phyloP scores from a whole-genome alignment of 345 rosid genomes.

The Iberis pinnata region DNA sequence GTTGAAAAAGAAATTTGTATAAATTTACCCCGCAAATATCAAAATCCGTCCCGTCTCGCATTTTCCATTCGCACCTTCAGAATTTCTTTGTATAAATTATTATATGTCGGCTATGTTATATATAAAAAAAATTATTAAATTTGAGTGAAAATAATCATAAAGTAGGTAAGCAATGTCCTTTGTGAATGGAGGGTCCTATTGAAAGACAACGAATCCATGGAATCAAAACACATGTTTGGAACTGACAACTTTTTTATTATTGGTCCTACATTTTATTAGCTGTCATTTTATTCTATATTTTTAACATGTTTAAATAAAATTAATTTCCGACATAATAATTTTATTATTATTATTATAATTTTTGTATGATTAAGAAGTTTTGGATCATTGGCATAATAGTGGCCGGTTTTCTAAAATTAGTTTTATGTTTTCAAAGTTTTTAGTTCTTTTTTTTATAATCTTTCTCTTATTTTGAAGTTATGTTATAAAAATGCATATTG shows the following conservation, averaged over 20 bases:
- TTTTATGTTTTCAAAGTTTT: too few species aligned
- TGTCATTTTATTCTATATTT: slow-evolving; percentile 15
- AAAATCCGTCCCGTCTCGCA: too few species aligned
- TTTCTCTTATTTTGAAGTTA: too few species aligned
- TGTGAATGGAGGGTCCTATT: slow-evolving; percentile 30
- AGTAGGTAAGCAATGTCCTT: slow-evolving; percentile 12
- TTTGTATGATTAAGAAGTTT: too few species aligned
- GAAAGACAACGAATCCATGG: slow-evolving; percentile 34
- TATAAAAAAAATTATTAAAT: background rate
- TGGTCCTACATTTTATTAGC: slow-evolving; percentile 20
- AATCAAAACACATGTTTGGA: slow-evolving; percentile 34
- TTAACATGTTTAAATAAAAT: background rate
- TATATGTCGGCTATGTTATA: slow-evolving; percentile 12
- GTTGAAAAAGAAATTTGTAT: too few species aligned
- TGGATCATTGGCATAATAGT: too few species aligned
- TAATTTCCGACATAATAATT: slow-evolving; percentile 22
- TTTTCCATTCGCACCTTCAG: too few species aligned
- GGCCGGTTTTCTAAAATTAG: too few species aligned
- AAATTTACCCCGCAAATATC: too few species aligned
- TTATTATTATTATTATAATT: background rate
- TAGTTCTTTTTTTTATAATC: too few species aligned
- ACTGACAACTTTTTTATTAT: slow-evolving; percentile 27
- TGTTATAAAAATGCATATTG: too few species aligned
- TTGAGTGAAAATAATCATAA: background rate
- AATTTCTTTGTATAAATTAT: too few species aligned